A percentile compares a stretch with the other conserved stretches of the same genome.
Evolutionary conservation across 805 yeast species (phyloP).

Genomic region (Metschnikowia reukaufii): DNA sequence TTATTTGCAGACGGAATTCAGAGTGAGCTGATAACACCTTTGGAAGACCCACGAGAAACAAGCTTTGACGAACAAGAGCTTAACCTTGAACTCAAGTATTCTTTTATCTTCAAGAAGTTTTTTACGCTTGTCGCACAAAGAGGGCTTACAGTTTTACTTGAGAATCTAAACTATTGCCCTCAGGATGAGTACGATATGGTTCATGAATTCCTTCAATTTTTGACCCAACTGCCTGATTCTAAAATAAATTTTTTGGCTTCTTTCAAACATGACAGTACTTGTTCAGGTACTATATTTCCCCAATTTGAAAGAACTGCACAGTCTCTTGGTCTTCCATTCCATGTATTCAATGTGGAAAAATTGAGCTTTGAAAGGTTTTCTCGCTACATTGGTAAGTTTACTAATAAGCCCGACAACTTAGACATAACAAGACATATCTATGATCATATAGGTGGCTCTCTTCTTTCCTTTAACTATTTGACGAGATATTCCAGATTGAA

Average conservation of each 20-base stretch:
- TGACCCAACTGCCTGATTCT: conserved; percentile 5
- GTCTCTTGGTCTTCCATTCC: conserved; percentile 8
- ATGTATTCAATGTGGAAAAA: conserved; percentile 14
- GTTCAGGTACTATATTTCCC: not conserved
- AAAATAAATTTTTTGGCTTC: conserved; percentile 6
- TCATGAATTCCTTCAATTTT: conserved; percentile 27
- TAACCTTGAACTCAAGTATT: conserved; percentile 39
- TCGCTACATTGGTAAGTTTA: conserved; percentile 8
- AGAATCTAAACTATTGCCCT: conserved; percentile 48
- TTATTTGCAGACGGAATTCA: conserved; percentile 11
- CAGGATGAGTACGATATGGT: conserved; percentile 29
- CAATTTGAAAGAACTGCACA: conserved; percentile 3
- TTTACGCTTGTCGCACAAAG: conserved; percentile 40
- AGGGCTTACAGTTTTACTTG: conserved; percentile 47
- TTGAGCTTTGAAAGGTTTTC: conserved; percentile 9
- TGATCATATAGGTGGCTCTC: conserved; percentile 20
- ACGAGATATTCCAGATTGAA: conserved; percentile 12
- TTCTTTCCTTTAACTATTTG: conserved; percentile 17
- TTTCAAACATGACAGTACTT: not conserved
- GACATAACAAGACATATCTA: conserved; percentile 7
- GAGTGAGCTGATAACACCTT: not conserved
- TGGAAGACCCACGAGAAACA: conserved; percentile 3
- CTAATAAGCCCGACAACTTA: conserved; percentile 1
- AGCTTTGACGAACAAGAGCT: conserved; percentile 22
- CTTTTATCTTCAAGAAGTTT: conserved; percentile 43